Evolutionary conservation across 2,329 filamentous ascomycete genomes (phyloP).

Genomic region (Xylariomycetidae sp.): DNA sequence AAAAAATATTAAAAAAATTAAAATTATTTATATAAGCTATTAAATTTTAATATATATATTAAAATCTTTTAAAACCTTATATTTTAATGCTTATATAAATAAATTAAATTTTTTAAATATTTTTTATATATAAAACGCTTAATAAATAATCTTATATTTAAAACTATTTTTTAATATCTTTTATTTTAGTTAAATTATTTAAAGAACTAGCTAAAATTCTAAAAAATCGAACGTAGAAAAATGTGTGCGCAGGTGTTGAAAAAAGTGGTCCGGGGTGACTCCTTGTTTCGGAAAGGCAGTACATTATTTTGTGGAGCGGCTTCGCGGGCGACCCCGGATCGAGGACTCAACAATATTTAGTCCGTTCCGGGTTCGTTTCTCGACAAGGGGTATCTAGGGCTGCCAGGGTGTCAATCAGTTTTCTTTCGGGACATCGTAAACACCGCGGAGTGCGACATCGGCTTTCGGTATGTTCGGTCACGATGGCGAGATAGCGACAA

Average conservation of each 20-base stretch:
- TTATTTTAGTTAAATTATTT: neutral
- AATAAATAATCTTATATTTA: neutral
- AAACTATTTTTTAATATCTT: neutral
- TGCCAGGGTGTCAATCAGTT: no score
- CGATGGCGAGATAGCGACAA: no score
- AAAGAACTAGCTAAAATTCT: neutral
- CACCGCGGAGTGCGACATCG: neutral
- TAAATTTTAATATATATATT: no score
- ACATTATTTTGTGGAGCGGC: no score
- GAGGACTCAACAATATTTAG: no score
- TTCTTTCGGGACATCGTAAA: slow-evolving; percentile 2
- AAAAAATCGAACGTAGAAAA: slow-evolving; percentile 1
- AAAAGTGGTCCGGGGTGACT: no score
- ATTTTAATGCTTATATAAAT: slow-evolving; percentile 1
- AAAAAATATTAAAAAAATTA: neutral
- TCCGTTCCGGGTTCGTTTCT: no score
- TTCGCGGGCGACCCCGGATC: no score
- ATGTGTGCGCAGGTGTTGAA: no score
- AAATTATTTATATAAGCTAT: neutral
- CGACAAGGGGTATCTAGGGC: no score
- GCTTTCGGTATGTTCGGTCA: no score
- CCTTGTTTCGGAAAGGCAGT: no score
- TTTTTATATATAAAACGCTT: slow-evolving; percentile 1
- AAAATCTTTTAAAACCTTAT: neutral
- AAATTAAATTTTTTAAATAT: neutral